Conservation (phyloP, 306 rosid genomes). For the Trifolium repens region DNA sequence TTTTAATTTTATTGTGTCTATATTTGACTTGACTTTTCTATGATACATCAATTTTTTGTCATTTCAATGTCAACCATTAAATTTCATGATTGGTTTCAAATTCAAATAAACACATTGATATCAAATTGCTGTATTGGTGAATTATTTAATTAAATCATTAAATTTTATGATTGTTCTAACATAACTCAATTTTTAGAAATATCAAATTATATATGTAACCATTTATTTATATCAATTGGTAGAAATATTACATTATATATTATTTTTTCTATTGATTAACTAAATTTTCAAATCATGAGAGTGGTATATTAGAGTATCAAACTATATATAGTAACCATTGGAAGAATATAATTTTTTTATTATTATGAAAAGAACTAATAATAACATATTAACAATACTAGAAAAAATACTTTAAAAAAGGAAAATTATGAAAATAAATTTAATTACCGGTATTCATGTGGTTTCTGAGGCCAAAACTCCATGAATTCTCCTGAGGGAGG, state of each 20-base stretch:
- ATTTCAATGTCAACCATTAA: conserved; percentile 2
- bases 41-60: conserved; percentile 11
- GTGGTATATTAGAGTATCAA: background rate
- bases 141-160: background rate
- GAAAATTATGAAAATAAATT: background rate
- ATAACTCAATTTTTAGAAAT: too few species aligned
- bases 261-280: too few species aligned
- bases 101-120: background rate
- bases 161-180: background rate
- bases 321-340: background rate
- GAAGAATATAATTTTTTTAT: background rate
- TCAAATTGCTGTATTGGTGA: background rate
- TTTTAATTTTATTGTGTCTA: background rate
- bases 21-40: conserved; percentile 24
- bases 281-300: too few species aligned
- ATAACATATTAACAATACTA: background rate
- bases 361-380: too few species aligned
- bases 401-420: background rate
- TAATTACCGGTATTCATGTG: conserved; percentile 43
- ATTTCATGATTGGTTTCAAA: conserved; percentile 9
- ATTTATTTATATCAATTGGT: too few species aligned
- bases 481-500: conserved; percentile 56
- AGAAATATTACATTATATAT: too few species aligned
- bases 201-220: too few species aligned
- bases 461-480: conserved; percentile 75